Conservation (phyloP, 1,284 basidiomycete genomes). For the Phellopilus nigrolimitatus region DNA sequence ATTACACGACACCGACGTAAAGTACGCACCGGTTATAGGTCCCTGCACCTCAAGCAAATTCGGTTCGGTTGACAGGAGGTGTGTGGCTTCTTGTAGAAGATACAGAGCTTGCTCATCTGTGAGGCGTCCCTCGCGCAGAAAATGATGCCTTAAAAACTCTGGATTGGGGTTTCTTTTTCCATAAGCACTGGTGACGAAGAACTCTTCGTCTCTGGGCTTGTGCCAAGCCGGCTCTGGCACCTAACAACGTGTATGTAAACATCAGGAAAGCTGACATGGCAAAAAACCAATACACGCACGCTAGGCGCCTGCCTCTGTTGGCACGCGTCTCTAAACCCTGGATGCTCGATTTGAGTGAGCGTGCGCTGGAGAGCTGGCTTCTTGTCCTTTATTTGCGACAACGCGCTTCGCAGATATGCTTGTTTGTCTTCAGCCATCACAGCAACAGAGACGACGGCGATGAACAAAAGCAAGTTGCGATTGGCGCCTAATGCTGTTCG, state of each 20-base stretch:
- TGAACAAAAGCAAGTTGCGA: background rate
- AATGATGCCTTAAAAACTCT: conserved; percentile 88
- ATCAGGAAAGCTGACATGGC: background rate
- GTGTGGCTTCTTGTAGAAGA: conserved; percentile 78
- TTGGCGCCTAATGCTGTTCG: background rate
- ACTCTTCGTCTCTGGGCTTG: conserved; percentile 72
- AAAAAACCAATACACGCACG: conserved; percentile 16
- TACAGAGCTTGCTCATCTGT: conserved; percentile 86
- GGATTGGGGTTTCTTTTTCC: conserved; percentile 67
- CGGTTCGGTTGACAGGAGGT: conserved; percentile 74
- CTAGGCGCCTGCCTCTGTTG: conserved; percentile 18
- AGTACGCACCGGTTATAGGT: conserved; percentile 83
- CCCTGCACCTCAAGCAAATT: conserved; percentile 86
- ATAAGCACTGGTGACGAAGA: conserved; percentile 43
- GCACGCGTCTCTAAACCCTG: conserved; percentile 6
- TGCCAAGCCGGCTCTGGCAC: conserved; percentile 68
- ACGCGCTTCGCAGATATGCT: conserved; percentile 14
- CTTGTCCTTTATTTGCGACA: conserved; percentile 17
- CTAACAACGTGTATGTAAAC: conserved; percentile 30
- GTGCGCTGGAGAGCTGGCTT: conserved; percentile 13
- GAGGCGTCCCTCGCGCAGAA: conserved; percentile 85
- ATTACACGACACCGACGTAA: conserved; percentile 15
- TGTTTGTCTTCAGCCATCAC: conserved; percentile 10
- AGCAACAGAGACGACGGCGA: background rate
- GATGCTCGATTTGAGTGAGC: conserved; percentile 11